Percentiles rank a stretch among this genome's conserved stretches.
Conservation (phyloP, 2,329 filamentous ascomycete genomes). For the Pyricularia pennisetigena region DNA sequence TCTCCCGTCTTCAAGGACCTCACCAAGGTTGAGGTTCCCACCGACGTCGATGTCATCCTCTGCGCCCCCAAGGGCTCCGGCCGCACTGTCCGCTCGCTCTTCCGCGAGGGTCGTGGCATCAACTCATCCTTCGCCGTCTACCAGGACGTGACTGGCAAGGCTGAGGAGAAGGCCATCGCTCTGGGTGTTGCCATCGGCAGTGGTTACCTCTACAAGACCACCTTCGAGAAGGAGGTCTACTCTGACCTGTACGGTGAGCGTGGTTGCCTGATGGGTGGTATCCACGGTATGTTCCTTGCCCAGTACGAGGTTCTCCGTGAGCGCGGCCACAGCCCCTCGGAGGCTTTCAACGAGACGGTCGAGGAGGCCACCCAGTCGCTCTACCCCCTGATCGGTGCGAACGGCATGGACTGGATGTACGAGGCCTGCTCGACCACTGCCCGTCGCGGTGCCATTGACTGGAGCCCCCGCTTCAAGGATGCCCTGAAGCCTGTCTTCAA, state of each 20-base stretch:
- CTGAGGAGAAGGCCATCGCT: constrained; percentile 94
- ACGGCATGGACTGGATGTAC: constrained; percentile 99
- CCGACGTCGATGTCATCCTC: constrained; percentile 97
- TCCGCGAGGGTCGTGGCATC: constrained; percentile 98
- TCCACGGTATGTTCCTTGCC: constrained; percentile 99
- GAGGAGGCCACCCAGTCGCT: constrained; percentile 98
- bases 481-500: constrained; percentile 99
- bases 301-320: constrained; percentile 99
- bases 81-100: constrained; percentile 95
- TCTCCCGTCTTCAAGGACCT: constrained; percentile 99
- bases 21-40: constrained; percentile 96
- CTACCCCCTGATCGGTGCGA: constrained; percentile 92
- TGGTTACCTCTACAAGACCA: constrained; percentile 99
- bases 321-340: constrained; percentile 91
- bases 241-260: constrained; percentile 99
- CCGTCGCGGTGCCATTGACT: constrained; percentile 97
- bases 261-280: constrained; percentile 99
- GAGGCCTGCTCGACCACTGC: constrained; percentile 98
- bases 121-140: constrained; percentile 98
- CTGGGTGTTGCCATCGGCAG: constrained; percentile 94
- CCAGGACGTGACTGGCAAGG: constrained; percentile 97
- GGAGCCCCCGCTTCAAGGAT: constrained; percentile 95
- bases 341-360: constrained; percentile 99
- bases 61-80: constrained; percentile 98
- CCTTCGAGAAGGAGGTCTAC: constrained; percentile 99